Percentiles rank a stretch among this genome's conserved stretches.
phyloP scores from a whole-genome alignment of 352 stramenopile species.

The Phytophthora nicotianae region DNA sequence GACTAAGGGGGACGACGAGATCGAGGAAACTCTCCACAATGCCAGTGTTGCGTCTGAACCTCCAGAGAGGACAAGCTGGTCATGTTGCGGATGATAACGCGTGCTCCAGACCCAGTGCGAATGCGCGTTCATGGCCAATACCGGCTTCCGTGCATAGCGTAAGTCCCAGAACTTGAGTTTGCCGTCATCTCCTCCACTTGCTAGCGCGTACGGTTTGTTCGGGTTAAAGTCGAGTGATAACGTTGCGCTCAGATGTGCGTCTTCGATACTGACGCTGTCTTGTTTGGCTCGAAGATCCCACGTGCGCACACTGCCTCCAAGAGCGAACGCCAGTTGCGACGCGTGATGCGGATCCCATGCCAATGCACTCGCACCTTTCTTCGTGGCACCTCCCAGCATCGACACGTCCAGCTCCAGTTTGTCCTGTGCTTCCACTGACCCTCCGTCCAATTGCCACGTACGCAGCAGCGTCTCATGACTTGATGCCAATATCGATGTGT shows the following conservation, averaged over 20 bases:
- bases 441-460: slow-evolving; percentile 57
- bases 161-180: slow-evolving; percentile 99
- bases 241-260: slow-evolving; percentile 65
- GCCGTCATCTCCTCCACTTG: slow-evolving; percentile 93
- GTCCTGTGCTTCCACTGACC: slow-evolving; percentile 39
- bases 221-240: slow-evolving; percentile 97
- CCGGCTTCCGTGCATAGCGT: slow-evolving; percentile 69
- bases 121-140: slow-evolving; percentile 92
- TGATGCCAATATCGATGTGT: slow-evolving; percentile 36
- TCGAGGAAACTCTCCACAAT: slow-evolving; percentile 96
- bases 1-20: slow-evolving; percentile 96
- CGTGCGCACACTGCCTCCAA: slow-evolving; percentile 64
- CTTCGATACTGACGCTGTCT: slow-evolving; percentile 49
- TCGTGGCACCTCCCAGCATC: slow-evolving; percentile 39
- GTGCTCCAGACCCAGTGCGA: slow-evolving; percentile 92
- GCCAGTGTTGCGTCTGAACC: slow-evolving; percentile 94
- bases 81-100: slow-evolving; percentile 98
- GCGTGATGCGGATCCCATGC: slow-evolving; percentile 87
- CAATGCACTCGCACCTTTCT: slow-evolving; percentile 38
- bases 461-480: slow-evolving; percentile 53
- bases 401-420: slow-evolving; percentile 62
- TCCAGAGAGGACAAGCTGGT: slow-evolving; percentile 95
- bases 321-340: slow-evolving; percentile 65
- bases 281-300: slow-evolving; percentile 74
- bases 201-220: slow-evolving; percentile 95